Evolutionary conservation across 2,329 filamentous ascomycete species (phyloP), one percentile per base, ranked within the genome.

Genomic region (Pseudocercospora fijiensis): DNA sequence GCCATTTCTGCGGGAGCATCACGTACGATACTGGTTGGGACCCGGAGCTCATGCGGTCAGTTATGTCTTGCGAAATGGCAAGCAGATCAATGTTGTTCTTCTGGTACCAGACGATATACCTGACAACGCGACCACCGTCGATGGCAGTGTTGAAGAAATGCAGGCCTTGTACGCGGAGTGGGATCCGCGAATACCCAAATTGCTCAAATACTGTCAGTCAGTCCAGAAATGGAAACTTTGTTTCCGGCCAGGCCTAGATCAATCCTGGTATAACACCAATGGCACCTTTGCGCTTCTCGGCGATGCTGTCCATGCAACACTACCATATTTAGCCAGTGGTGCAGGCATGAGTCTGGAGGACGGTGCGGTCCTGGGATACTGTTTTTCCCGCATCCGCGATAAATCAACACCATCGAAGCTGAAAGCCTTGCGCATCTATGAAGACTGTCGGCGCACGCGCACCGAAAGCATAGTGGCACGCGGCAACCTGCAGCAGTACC

Each of bases 311-410:
- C 86, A 89, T 65, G 86, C 87, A 0, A 88, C 85, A 0, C 77
- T 89, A 0, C 87, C 87, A 0, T 89, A 89, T 70, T 77, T 87
- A 0, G 84, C 85, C 1, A 80, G 77, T 6, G 81, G 84, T 1
- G 85, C 85, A 0, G 85, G 85, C 1, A 87, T 87, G 85, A 82
- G 83, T 3, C 77, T 88, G 0, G 86, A 88, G 72, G 86, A 88
- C 60, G 85, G 79, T 0, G 83, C 83, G 2, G 83, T 86, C 0
- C 77, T 87, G 0, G 85, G 86, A 0, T 51, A 65, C 37, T 67
- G 65, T 51, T 64, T 67, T 22, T 30, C 60, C 11, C 57, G 63
- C 0, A 52, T 61, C 13, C 26, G 13, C 7, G 58, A 58, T 30
- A 62, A 20, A 30, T 60, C 55, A 3, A 26, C 22, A 5, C 33